A percentile compares a stretch with the other conserved stretches of the same genome.
Evolutionary conservation across 306 rosid genomes (phyloP).

Genomic region (Medicago lupulina): DNA sequence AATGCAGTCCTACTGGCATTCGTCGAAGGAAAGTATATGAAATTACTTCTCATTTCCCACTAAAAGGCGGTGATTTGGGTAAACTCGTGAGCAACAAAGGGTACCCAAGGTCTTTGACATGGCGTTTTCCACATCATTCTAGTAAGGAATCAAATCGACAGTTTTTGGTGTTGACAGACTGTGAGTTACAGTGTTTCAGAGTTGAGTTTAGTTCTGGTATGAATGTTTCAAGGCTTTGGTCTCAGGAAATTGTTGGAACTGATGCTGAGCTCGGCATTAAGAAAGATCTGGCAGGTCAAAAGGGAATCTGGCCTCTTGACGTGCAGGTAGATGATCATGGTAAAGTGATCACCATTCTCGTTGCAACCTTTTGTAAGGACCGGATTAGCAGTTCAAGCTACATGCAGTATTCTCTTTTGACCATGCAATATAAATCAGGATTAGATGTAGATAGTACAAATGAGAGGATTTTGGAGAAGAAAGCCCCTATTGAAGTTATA

Average conservation of each 20-base stretch:
- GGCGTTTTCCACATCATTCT: conserved; percentile 66
- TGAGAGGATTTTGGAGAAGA: conserved; percentile 83
- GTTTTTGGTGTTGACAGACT: conserved; percentile 81
- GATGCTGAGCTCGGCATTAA: conserved; percentile 85
- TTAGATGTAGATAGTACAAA: conserved; percentile 45
- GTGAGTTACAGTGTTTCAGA: conserved; percentile 75
- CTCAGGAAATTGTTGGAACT: conserved; percentile 82
- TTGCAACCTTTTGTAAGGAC: conserved; percentile 87
- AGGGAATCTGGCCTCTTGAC: conserved; percentile 93
- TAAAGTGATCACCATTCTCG: conserved; percentile 78
- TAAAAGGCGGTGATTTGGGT: conserved; percentile 60
- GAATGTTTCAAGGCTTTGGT: conserved; percentile 78
- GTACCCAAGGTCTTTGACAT: conserved; percentile 92
- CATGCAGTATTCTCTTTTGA: conserved; percentile 88
- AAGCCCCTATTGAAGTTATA: conserved; percentile 84
- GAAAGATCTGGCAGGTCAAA: conserved; percentile 96
- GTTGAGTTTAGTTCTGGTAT: conserved; percentile 60
- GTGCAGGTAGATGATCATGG: conserved; percentile 78
- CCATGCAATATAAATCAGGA: conserved; percentile 87
- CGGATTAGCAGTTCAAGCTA: conserved; percentile 91
- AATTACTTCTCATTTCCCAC: conserved; percentile 42
- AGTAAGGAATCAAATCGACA: conserved; percentile 51
- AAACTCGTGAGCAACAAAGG: conserved; percentile 59
- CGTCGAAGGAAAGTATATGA: conserved; percentile 56
- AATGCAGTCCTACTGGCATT: conserved; percentile 72